These are phyloP conservation scores for Lenwebbia sp. DNA, from an alignment of 345 rosid species.

Conservation along the genomic window DNA sequence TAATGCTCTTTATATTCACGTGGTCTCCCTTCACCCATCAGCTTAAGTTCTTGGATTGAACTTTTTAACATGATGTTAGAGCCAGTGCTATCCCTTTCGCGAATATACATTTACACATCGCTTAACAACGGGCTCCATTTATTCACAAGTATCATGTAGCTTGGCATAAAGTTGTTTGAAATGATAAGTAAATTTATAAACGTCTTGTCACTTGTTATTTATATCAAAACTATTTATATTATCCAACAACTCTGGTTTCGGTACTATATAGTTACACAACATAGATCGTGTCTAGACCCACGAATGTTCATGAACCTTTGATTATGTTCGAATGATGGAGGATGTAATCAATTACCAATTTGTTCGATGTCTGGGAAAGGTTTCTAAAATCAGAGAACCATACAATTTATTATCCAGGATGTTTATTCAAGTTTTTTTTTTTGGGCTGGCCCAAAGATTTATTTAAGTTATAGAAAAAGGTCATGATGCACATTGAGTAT, in stretches of 20 bases:
- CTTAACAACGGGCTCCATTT: no score
- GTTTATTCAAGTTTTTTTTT: not conserved
- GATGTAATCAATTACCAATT: not conserved
- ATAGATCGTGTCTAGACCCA: not conserved
- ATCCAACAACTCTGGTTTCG: not conserved
- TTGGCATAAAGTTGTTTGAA: not conserved
- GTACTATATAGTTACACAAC: not conserved
- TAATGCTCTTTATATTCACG: no score
- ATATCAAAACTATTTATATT: not conserved
- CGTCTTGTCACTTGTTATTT: not conserved
- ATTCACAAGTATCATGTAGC: not conserved
- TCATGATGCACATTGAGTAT: not conserved
- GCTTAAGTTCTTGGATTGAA: no score
- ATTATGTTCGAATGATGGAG: not conserved
- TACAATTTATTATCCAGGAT: rapidly evolving
- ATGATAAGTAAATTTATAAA: not conserved
- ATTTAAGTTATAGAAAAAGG: not conserved
- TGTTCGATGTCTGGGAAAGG: not conserved
- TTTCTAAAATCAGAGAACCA: not conserved
- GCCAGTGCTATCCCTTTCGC: no score
- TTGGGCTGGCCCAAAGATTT: not conserved
- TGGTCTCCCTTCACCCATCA: no score
- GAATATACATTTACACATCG: no score
- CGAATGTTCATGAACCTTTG: not conserved
- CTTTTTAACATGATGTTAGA: no score